phyloP scores from a whole-genome alignment of 1,284 basidiomycete genomes.

The Moniliophthora roreri region DNA sequence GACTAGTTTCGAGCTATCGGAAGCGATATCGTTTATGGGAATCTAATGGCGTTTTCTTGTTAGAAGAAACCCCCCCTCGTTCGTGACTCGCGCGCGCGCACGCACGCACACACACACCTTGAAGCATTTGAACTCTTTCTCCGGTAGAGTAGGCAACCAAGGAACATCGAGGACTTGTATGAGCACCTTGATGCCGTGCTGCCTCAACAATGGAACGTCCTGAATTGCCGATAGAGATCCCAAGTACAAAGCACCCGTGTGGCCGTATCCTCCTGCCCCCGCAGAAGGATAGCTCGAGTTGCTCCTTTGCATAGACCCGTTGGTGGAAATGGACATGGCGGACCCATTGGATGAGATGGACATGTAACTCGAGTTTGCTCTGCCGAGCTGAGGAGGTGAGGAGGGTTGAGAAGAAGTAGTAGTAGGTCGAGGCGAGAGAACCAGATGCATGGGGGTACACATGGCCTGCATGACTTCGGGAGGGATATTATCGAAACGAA shows the following conservation, averaged over 20 bases:
- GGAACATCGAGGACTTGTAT: conserved; percentile 72
- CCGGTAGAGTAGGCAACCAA: conserved; percentile 57
- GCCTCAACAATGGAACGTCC: conserved; percentile 46
- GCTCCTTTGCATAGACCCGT: neutral
- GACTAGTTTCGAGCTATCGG: conserved; percentile 48
- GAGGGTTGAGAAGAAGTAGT: neutral
- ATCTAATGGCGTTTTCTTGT: conserved; percentile 39
- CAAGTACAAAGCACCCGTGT: conserved; percentile 45
- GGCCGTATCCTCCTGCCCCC: no score
- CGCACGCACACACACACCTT: conserved; percentile 22
- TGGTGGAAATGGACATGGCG: neutral
- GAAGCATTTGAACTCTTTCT: conserved; percentile 59
- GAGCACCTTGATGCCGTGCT: conserved; percentile 54
- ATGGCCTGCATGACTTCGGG: conserved; percentile 75
- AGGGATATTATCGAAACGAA: conserved; percentile 68
- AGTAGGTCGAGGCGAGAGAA: conserved; percentile 44
- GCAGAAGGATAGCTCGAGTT: conserved; percentile 4
- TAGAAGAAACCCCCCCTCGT: no score
- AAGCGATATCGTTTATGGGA: conserved; percentile 57
- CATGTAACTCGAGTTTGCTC: conserved; percentile 1
- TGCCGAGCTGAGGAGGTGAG: conserved; percentile 24
- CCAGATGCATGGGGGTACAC: conserved; percentile 78
- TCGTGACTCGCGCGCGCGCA: no score
- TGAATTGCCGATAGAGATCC: conserved; percentile 55
- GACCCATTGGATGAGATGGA: conserved; percentile 14